A percentile compares a stretch with the other conserved stretches of the same genome.
Conservation (phyloP, 306 rosid species). For the Glycyrrhiza uralensis region DNA sequence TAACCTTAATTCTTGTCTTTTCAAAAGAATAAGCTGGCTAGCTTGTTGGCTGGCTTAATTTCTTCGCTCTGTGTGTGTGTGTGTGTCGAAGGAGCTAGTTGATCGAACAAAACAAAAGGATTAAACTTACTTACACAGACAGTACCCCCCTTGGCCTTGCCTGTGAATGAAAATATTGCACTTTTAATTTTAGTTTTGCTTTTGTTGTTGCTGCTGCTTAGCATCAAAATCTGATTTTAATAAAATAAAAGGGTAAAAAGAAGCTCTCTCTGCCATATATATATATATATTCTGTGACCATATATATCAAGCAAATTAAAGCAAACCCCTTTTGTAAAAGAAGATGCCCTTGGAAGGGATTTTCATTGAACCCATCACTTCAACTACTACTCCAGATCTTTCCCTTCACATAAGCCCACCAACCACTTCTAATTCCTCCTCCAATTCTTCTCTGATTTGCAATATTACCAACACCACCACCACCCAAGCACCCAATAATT, state of each 20-base stretch:
- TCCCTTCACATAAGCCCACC: conserved; percentile 90
- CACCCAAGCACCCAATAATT: conserved; percentile 1
- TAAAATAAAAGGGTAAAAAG: conserved; percentile 9
- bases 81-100: too few relatives aligned
- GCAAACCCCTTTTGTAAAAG: conserved; percentile 5
- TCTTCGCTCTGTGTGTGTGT: too few relatives aligned
- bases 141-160: too few relatives aligned
- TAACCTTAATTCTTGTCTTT: background rate
- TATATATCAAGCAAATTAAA: background rate
- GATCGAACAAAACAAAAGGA: too few relatives aligned
- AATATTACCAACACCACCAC: conserved; percentile 7
- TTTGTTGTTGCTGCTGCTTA: background rate
- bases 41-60: too few relatives aligned
- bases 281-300: conserved; percentile 10
- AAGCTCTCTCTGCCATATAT: background rate
- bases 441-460: conserved; percentile 42
- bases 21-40: too few relatives aligned
- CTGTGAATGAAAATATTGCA: conserved; percentile 39
- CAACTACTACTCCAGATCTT: conserved; percentile 74
- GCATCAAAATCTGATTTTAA: conserved; percentile 24
- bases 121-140: too few relatives aligned
- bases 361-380: conserved; percentile 59
- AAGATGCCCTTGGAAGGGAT: conserved; percentile 95
- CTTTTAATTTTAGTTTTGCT: conserved; percentile 18
- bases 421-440: conserved; percentile 31